Base-by-base conservation (phyloP, 129 eudicot species). In the Gnaphalium uliginosum region DNA sequence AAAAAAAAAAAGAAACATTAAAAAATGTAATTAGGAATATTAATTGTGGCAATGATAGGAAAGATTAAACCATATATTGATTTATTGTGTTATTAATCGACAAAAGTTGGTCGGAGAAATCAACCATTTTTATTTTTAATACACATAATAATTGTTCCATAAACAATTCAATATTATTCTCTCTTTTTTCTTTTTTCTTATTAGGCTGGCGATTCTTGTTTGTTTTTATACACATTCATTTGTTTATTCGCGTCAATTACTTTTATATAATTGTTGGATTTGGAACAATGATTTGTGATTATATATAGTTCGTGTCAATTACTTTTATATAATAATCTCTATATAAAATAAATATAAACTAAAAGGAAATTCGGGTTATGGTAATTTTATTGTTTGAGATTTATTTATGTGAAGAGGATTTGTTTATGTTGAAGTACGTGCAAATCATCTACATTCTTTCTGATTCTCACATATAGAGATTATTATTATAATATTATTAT, bases 141-240 rank as follows among this genome's bases (percentile, higher is more conserved):
- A 43, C 3, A 65, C 6, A 11, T 14, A 59, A 39, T 37, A 56
- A 56, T 68, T 35, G 68, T 39, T 69, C 27, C 51, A 19, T 56
- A 30, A 54, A 56, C 66, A 71, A 53, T 11, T 56, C 63, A 11
- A 17, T 35, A n/a, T n/a, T n/a, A n/a, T n/a, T n/a, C n/a, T n/a
- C n/a, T n/a, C n/a, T n/a, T n/a, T n/a, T 41, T 24, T 41, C 11
- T 58, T 69, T 59, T 69, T 69, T 70, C 69, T 61, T 70, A 71
- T 71, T 50, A 78, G 82, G 77, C 77, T 78, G 82, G 82, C 77
- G 77, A 71, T 71, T 78, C 77, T 70, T 78, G 72, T 78, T 70
- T 70, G 41, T 46, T 43, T 70, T 41, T 68, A 39, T 19, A 0
- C 6, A 32, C 57, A 59, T 37, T 58, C 18, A 4, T 69, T 78